Percentiles rank a stretch among this genome's conserved stretches.
Evolutionary conservation across 768 basidiomycete species (phyloP).

Genomic region (Gloeostereum incarnatum): DNA sequence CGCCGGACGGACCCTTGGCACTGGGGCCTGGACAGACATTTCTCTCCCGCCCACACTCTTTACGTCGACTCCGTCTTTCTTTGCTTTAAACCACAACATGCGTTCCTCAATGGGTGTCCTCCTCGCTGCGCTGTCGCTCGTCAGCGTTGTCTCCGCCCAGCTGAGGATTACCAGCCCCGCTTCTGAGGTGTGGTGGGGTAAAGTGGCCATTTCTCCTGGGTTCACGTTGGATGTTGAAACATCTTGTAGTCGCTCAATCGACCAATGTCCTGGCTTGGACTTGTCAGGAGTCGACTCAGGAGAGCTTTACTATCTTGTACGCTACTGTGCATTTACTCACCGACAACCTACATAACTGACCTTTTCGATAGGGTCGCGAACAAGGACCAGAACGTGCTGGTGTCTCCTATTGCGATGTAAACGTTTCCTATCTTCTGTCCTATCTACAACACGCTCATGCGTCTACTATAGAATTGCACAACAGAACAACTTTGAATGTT

Average conservation of each 20-base stretch:
- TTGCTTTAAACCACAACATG: too few species aligned
- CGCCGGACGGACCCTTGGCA: too few species aligned
- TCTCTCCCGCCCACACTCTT: too few species aligned
- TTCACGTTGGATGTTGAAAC: conserved; percentile 1
- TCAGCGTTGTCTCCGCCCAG: conserved; percentile 27
- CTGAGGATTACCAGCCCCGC: conserved; percentile 37
- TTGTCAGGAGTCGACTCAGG: conserved; percentile 29
- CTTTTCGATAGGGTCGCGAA: conserved; percentile 30
- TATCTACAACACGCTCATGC: not conserved
- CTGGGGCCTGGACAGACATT: too few species aligned
- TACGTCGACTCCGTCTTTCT: too few species aligned
- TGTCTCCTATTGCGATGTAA: conserved; percentile 28
- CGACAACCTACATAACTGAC: conserved; percentile 7
- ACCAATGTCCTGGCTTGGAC: conserved; percentile 53
- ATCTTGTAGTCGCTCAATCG: conserved; percentile 39
- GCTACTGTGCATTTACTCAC: conserved; percentile 13
- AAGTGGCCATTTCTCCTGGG: conserved; percentile 14
- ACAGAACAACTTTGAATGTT: conserved; percentile 51
- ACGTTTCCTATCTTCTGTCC: not conserved
- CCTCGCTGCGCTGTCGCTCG: too few species aligned
- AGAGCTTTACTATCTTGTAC: conserved; percentile 43
- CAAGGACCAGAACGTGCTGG: conserved; percentile 27
- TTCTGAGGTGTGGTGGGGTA: conserved; percentile 52
- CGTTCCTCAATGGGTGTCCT: too few species aligned
- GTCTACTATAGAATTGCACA: conserved; percentile 37